Base-by-base conservation (phyloP, 805 yeast species). In the Cyberlindnera petersonii region DNA sequence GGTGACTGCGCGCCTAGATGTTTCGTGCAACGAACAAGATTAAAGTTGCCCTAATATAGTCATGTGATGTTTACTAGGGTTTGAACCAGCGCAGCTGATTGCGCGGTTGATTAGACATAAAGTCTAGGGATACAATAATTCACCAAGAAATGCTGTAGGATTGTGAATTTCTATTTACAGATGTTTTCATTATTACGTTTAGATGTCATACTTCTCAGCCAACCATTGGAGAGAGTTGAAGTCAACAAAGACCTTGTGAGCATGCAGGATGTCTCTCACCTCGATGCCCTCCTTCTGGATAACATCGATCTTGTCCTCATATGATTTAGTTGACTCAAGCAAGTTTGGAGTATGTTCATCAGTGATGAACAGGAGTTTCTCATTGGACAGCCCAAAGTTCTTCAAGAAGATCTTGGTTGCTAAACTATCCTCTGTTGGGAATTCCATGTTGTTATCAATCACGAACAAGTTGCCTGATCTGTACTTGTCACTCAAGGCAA, bases 401-500 rank as follows among this genome's bases (percentile, higher is more conserved):
- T 66, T 65, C 40, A 74, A 43, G 44, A 75, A 75, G 52, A 70
- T 68, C 42, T 69, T 66, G 43, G 76, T 72, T 14, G 77, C 74
- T 31, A 69, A 63, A 26, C 61, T 58, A 56, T 71, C 64, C 18
- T 49, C 56, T 36, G 66, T 65, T 41, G 55, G 42, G 7, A 66
- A 60, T 52, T 76, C 57, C 21, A 64, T 43, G 16, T 59, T 64
- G 58, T 72, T 37, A 20, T 58, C 96, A 43, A 91, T 65, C 16
- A 93, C 73, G 44, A 67, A 74, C 42, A 93, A 63, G 42, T 71
- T 77, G 6, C 96, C 96, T 31, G 71, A 69, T 57, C 82, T 77
- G 66, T 86, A 93, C 49, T 79, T 84, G 47, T 79, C 79, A 55
- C 94, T 80, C 45, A 93, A 70, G 2, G 97, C 97, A 31, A 82